Conservation (phyloP, 208 protist species). For the Crithidia mellificae region DNA sequence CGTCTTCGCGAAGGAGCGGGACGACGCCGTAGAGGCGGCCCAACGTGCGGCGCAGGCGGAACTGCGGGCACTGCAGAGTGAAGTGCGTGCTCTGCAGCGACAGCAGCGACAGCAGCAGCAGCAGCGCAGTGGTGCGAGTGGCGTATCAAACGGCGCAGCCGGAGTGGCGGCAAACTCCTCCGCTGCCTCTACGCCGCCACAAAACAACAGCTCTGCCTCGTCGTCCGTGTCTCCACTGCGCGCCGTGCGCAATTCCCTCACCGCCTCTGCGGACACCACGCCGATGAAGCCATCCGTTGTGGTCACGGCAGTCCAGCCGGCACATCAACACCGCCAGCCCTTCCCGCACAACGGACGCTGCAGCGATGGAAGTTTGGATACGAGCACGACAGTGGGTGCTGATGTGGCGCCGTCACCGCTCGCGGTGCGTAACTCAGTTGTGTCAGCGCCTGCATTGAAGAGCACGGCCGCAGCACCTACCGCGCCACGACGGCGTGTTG, state of each 20-base stretch:
- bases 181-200: not conserved
- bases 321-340: no score
- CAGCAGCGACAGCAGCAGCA: conserved; percentile 3
- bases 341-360: no score
- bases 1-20: conserved; percentile 16
- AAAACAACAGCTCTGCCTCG: not conserved
- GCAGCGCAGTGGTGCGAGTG: not conserved
- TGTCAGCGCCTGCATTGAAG: not conserved
- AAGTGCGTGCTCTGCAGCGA: conserved; percentile 22
- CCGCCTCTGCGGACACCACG: not conserved
- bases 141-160: no score
- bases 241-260: not conserved
- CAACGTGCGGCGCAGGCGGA: conserved; percentile 15
- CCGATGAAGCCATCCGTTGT: not conserved
- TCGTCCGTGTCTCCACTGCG: not conserved
- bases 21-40: conserved; percentile 21
- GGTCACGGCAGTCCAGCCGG: not conserved
- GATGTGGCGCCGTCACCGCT: not conserved
- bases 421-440: not conserved
- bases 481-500: not conserved
- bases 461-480: not conserved
- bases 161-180: no score
- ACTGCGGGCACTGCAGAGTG: conserved; percentile 23
- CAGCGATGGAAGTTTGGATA: no score
- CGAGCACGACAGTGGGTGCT: not conserved